Evolutionary conservation across 1,284 basidiomycete genomes (phyloP), one percentile per base, ranked within the genome.

Genomic region (Apiotrichum akiyoshidainum): DNA sequence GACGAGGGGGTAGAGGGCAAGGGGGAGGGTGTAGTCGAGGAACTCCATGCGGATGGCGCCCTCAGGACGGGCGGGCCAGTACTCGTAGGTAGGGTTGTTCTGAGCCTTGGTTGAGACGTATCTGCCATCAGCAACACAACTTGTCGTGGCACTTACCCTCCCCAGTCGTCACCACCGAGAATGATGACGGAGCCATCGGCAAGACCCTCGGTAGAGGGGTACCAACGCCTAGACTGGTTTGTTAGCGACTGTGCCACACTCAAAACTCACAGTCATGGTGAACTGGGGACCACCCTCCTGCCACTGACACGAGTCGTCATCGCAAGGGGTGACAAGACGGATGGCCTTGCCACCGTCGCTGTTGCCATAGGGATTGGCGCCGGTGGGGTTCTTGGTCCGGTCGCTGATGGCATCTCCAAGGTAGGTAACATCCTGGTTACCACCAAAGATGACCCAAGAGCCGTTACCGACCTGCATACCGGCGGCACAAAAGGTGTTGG

Each of bases 1-100:
- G 0, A 88, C 86, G 65, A 91, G 86, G 0, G 91, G 87, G 68
- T 92, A 96, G 11, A 92, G 83, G 76, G 94, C 95, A 65, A 93
- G 83, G 52, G 92, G 92, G n/a, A 91, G 89, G 0, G 92, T 92
- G 54, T 84, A 81, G 65, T 85, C 79, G 81, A 97, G 83, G 81
- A 96, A 91, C 55, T 86, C 78, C 83, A 95, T 87, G 46, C 82
- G 77, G 66, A 85, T 80, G 5, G 86, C 80, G 16, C 68, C 69
- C 17, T 70, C 65, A 31, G 83, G 80, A 58, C 80, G 81, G 22
- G 85, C 79, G 26, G 90, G 93, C 77, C 83, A 96, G 78, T 90
- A 81, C 70, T 87, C 85, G 65, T 80, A 83, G 1, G 81, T 92
- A 14, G 92, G 83, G 78, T 95, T 94, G 78, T 94, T 84, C 74